Evolutionary conservation across 2,329 filamentous ascomycete genomes (phyloP), one percentile per base, ranked within the genome.

Genomic region (Colletotrichum trifolii): DNA sequence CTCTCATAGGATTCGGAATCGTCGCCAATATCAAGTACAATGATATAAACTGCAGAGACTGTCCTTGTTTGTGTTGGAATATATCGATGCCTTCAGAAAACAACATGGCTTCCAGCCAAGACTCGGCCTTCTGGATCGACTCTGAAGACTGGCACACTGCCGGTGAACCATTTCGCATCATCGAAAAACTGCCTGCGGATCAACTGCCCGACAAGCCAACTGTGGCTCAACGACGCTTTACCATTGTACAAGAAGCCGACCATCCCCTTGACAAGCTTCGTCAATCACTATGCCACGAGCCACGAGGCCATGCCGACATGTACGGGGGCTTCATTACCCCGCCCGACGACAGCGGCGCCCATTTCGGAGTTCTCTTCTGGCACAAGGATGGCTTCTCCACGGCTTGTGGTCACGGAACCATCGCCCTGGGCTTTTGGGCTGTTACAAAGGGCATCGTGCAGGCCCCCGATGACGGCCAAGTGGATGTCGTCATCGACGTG

Each of bases 1-100:
- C 83, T 0, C 85, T 85, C 56, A 60, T 85, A 1, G 83, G 83
- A 0, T 83, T 85, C 56, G 85, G 81, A 82, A 81, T 64, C 86
- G 2, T 86, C 83, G 83, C 84, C 84, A 1, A 73, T 86, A 48
- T 83, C 83, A 0, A 86, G 1, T 25, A 25, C 25, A 25, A 43
- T 43, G 13, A 43, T 13, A 2, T 13, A 2, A n/a, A 15, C 3
- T 43, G 10, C 13, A n/a, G 42, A 13, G 0, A 4, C 5, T 9
- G 13, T 43, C 11, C 13, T 13, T 15, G 15, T 4, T 33, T 10
- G 6, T 40, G 38, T 4, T 13, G 2, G 8, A 40, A 2, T 5
- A 2, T 40, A 1, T 6, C 38, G 9, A 40, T 8, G 1, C 8
- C 25, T 17, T 17, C 6, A 46, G 7, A n/a, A 8, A 33, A 4